phyloP scores from a whole-genome alignment of 2,329 filamentous ascomycete genomes.

The Sporothrix pseudoabietina region DNA sequence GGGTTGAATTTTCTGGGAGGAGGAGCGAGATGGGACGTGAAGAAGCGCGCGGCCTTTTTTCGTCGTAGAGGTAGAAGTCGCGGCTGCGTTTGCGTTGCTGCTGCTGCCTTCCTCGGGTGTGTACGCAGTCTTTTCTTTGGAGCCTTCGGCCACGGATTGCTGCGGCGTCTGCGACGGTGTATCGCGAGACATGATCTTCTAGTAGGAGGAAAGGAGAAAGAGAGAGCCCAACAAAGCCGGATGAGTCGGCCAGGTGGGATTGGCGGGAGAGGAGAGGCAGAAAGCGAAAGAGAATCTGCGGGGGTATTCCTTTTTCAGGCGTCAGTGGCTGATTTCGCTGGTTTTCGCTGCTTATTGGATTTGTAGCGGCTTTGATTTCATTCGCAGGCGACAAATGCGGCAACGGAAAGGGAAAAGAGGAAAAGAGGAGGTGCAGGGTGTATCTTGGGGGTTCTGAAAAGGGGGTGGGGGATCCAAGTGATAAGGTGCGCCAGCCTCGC shows the following conservation, averaged over 20 bases:
- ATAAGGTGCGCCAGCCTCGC: conserved; percentile 23
- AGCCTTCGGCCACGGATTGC: conserved; percentile 43
- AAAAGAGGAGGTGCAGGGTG: conserved; percentile 18
- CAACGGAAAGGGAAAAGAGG: conserved; percentile 2
- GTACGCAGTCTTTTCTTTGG: conserved; percentile 49
- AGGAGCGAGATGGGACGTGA: conserved; percentile 63
- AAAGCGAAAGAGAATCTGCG: not conserved
- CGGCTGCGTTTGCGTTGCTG: conserved; percentile 26
- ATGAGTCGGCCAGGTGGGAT: conserved; percentile 21
- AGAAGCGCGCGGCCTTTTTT: conserved; percentile 58
- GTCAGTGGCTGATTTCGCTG: conserved; percentile 25
- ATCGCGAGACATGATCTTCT: conserved; percentile 40
- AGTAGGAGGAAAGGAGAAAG: not conserved
- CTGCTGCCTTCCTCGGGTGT: conserved; percentile 46
- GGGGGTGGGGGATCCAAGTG: conserved; percentile 15
- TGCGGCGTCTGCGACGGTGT: conserved; percentile 42
- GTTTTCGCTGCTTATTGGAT: conserved; percentile 8
- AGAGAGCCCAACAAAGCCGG: conserved; percentile 28
- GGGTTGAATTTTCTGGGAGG: conserved; percentile 62
- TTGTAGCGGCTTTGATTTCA: not conserved
- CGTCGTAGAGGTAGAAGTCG: not conserved
- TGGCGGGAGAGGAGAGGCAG: not conserved
- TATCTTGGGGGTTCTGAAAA: not conserved
- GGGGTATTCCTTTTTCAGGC: conserved; percentile 21
- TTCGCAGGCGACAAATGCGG: conserved; percentile 5